These are phyloP conservation scores for Microglena sp. DNA, from an alignment of 139 green algal genomes.

Conservation along the genomic window DNA sequence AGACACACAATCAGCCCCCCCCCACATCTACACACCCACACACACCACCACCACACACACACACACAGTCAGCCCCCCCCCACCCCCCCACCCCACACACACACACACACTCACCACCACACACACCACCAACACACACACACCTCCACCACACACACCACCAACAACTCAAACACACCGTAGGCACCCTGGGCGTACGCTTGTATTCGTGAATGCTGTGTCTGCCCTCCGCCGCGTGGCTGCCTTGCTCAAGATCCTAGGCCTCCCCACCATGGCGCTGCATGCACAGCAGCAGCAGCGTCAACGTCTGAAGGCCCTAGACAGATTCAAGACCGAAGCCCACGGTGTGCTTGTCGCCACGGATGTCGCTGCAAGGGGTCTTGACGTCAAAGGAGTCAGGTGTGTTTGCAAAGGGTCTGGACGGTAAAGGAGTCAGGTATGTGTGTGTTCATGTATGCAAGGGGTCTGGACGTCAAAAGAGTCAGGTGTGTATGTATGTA, in stretches of 20 bases:
- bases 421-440: background rate
- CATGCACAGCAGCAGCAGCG: slow-evolving; percentile 91
- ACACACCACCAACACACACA: background rate
- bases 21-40: no score
- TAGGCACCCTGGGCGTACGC: slow-evolving; percentile 65
- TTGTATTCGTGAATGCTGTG: slow-evolving; percentile 90
- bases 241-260: slow-evolving; percentile 75
- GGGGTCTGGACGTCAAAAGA: slow-evolving; percentile 82
- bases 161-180: background rate
- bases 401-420: no score
- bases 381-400: slow-evolving; percentile 74
- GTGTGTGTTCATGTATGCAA: slow-evolving; percentile 38
- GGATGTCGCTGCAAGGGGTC: slow-evolving; percentile 89
- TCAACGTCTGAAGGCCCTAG: slow-evolving; percentile 84
- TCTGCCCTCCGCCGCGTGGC: slow-evolving; percentile 52
- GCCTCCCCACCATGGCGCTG: slow-evolving; percentile 54
- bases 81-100: background rate
- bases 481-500: no score
- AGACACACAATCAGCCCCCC: no score
- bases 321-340: slow-evolving; percentile 70
- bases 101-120: background rate
- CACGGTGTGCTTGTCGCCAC: slow-evolving; percentile 83
- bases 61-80: no score
- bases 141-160: background rate
- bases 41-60: no score